phyloP scores from a whole-genome alignment of 352 stramenopile species.

The Achlya hypogyna region DNA sequence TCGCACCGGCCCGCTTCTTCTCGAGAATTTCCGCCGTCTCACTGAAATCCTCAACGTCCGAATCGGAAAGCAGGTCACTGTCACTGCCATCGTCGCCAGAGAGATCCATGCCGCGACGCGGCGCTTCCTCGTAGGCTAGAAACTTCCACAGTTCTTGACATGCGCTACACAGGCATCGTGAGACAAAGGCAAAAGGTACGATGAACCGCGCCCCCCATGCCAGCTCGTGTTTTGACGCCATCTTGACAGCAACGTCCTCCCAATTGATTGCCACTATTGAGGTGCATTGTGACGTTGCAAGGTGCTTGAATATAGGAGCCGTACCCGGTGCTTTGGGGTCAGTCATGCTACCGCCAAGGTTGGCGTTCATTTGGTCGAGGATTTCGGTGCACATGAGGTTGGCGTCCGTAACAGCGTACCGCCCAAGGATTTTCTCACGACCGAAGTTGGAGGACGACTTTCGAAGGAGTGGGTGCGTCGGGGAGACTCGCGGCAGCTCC shows the following conservation, averaged over 20 bases:
- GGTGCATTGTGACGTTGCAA: background rate
- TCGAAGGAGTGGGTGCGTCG: background rate
- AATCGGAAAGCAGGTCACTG: slow-evolving; percentile 29
- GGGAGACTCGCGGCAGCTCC: background rate
- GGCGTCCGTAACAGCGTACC: slow-evolving; percentile 4
- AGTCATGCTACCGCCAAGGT: background rate
- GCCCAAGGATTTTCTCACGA: background rate
- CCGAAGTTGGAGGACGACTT: background rate
- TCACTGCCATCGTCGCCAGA: background rate
- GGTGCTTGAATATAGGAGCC: background rate
- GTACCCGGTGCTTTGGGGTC: background rate
- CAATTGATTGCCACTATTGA: slow-evolving; percentile 31
- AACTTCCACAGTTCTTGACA: slow-evolving; percentile 69
- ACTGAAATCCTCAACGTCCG: slow-evolving; percentile 41
- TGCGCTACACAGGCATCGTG: slow-evolving; percentile 25
- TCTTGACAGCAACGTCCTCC: slow-evolving; percentile 31
- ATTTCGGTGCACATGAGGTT: slow-evolving; percentile 18
- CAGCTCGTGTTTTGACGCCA: slow-evolving; percentile 35
- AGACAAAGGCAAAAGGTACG: background rate
- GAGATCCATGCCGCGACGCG: background rate
- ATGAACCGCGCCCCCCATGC: background rate
- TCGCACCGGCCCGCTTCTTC: background rate
- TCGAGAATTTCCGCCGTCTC: slow-evolving; percentile 4
- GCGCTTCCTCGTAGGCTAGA: slow-evolving; percentile 42
- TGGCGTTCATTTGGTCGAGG: slow-evolving; percentile 6